Conservation (phyloP, 208 protist genomes). For the Plasmodiophora brassicae region DNA sequence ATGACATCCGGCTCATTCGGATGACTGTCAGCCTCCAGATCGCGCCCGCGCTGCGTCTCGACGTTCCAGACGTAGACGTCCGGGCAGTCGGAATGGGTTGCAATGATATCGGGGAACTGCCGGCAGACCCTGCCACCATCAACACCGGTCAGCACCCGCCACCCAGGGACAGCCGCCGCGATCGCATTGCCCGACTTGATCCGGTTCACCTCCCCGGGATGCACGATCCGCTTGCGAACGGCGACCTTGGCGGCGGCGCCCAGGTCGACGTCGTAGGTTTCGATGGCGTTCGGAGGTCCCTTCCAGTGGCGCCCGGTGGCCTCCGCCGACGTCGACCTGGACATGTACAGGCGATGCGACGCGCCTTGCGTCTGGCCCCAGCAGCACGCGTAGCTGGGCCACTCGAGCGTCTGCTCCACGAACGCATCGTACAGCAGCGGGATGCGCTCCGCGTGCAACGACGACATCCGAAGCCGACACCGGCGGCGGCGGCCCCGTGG, state of each 20-base stretch:
- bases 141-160: neutral
- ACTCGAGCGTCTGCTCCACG: neutral
- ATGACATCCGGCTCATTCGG: neutral
- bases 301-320: neutral
- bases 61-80: neutral
- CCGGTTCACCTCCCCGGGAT: slow-evolving; percentile 16
- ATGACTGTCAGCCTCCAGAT: neutral
- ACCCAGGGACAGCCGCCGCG: neutral
- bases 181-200: neutral
- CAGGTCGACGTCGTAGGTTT: neutral
- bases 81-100: slow-evolving; percentile 3
- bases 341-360: neutral
- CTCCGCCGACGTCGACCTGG: neutral
- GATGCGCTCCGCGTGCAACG: too few species aligned
- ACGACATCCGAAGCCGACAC: too few species aligned
- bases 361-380: neutral
- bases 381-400: neutral
- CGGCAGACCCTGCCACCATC: neutral
- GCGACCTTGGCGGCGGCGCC: neutral
- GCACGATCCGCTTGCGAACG: neutral
- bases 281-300: neutral
- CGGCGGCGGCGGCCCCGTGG: too few species aligned
- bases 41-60: neutral
- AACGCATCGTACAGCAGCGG: slow-evolving; percentile 6
- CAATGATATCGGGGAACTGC: slow-evolving; percentile 5